Evolutionary conservation across 2,329 filamentous ascomycete species (phyloP).

Genomic region (Calonectria henricotiae): DNA sequence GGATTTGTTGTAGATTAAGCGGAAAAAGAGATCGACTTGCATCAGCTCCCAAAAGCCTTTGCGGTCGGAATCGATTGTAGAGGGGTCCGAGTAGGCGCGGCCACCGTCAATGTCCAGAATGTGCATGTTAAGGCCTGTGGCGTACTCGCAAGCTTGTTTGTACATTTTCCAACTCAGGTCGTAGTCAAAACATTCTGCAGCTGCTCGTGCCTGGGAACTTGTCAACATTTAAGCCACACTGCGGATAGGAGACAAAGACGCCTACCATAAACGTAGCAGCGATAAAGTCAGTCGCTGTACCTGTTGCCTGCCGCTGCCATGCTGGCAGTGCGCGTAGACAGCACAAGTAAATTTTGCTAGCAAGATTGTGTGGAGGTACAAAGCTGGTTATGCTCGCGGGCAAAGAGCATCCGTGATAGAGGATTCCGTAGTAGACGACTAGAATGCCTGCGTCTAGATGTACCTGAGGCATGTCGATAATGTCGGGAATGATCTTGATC

Average conservation of each 20-base stretch:
- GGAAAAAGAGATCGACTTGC: conserved; percentile 33
- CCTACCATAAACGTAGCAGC: conserved; percentile 23
- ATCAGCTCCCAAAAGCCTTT: conserved; percentile 34
- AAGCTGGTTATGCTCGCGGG: background rate
- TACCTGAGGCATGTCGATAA: conserved; percentile 52
- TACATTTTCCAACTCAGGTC: conserved; percentile 31
- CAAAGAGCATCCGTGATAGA: conserved; percentile 27
- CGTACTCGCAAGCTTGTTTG: conserved; percentile 29
- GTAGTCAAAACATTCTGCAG: conserved; percentile 31
- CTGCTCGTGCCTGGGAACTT: conserved; percentile 8
- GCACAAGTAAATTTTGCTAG: conserved; percentile 23
- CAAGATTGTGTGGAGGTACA: background rate
- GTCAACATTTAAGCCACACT: background rate
- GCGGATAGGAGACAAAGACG: background rate
- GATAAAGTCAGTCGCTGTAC: conserved; percentile 27
- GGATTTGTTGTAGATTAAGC: conserved; percentile 24
- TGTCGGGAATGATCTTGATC: conserved; percentile 31
- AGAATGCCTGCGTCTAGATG: conserved; percentile 54
- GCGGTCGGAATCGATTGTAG: conserved; percentile 21
- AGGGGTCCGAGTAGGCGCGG: background rate
- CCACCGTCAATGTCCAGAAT: conserved; percentile 27
- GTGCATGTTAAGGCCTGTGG: conserved; percentile 34
- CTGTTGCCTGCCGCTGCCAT: conserved; percentile 32
- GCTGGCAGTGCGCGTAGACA: conserved; percentile 28
- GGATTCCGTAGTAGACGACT: conserved; percentile 52